phyloP scores from a whole-genome alignment of 257 asterid genomes.

The Solanum tacnaense region DNA sequence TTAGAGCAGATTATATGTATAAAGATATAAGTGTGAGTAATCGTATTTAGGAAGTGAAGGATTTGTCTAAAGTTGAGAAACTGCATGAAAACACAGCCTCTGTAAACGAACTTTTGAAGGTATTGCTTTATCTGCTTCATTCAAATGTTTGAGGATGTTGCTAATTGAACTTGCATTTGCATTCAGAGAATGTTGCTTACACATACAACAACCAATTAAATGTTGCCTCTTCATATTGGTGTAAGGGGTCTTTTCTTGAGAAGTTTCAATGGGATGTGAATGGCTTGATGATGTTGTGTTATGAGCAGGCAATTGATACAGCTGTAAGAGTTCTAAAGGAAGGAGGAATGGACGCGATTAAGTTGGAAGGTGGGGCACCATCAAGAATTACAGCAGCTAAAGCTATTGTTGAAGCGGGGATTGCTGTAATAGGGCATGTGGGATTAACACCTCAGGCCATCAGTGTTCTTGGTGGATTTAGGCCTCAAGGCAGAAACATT shows the following conservation, averaged over 20 bases:
- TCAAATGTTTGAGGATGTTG: background rate
- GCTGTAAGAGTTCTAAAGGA: slow-evolving; percentile 77
- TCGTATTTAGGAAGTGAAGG: background rate
- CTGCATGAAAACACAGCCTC: background rate
- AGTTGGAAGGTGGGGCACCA: slow-evolving; percentile 93
- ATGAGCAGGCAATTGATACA: slow-evolving; percentile 76
- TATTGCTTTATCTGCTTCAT: background rate
- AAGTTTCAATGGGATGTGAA: background rate
- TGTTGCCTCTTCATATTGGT: background rate
- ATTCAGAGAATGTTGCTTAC: background rate
- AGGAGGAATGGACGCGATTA: slow-evolving; percentile 96
- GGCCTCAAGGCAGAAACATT: slow-evolving; percentile 83
- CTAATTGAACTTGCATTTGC: background rate
- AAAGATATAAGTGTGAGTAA: too few species aligned
- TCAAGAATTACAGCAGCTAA: slow-evolving; percentile 94
- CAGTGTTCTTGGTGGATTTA: slow-evolving; percentile 93
- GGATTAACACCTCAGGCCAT: slow-evolving; percentile 98
- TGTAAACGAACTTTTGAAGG: background rate
- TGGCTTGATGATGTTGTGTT: slow-evolving; percentile 14
- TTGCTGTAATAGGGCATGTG: slow-evolving; percentile 93
- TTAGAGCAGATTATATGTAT: background rate
- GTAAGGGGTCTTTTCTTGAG: background rate
- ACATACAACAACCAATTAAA: background rate
- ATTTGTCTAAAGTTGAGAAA: background rate
- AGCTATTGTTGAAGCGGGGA: slow-evolving; percentile 93